phyloP scores from a whole-genome alignment of 768 basidiomycete genomes.

The Obba rivulosa region DNA sequence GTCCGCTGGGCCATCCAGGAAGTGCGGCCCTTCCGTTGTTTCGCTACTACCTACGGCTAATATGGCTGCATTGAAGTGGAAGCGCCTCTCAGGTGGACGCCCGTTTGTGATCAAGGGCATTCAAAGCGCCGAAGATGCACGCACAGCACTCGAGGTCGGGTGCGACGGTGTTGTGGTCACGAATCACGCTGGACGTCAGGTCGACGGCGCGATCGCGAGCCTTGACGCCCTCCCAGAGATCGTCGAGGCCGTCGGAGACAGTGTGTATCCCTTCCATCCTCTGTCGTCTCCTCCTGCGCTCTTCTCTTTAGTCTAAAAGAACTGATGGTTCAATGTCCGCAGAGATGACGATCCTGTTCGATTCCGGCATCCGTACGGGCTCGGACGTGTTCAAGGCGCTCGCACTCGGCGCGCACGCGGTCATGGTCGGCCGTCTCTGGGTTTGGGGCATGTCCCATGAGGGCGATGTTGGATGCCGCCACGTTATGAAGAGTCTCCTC shows the following conservation, averaged over 20 bases:
- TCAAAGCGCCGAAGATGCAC: constrained; percentile 41
- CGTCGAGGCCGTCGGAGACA: constrained; percentile 45
- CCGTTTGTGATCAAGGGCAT: constrained; percentile 55
- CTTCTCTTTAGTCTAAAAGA: neutral
- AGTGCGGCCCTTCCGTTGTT: constrained; percentile 16
- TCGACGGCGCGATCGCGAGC: constrained; percentile 50
- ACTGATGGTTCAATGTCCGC: neutral
- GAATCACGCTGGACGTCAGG: constrained; percentile 51
- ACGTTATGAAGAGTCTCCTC: constrained; percentile 48
- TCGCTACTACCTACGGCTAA: neutral
- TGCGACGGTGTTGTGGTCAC: constrained; percentile 53
- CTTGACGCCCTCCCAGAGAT: constrained; percentile 47
- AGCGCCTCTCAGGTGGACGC: constrained; percentile 39
- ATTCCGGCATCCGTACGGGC: constrained; percentile 48
- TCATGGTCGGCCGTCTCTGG: constrained; percentile 43
- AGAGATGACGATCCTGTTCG: constrained; percentile 48
- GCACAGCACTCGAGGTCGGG: constrained; percentile 40
- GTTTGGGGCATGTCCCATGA: constrained; percentile 51
- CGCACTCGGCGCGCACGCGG: constrained; percentile 49
- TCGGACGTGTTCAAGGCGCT: constrained; percentile 54
- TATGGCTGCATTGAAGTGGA: constrained; percentile 30
- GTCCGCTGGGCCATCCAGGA: constrained; percentile 43
- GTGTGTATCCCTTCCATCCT: constrained; percentile 24
- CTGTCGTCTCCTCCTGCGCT: too few species aligned
- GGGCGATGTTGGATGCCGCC: constrained; percentile 45